A percentile compares a stretch with the other conserved stretches of the same genome.
Evolutionary conservation across 495 filamentous ascomycete genomes (phyloP).

Genomic region (Chaetomidium leptoderma): DNA sequence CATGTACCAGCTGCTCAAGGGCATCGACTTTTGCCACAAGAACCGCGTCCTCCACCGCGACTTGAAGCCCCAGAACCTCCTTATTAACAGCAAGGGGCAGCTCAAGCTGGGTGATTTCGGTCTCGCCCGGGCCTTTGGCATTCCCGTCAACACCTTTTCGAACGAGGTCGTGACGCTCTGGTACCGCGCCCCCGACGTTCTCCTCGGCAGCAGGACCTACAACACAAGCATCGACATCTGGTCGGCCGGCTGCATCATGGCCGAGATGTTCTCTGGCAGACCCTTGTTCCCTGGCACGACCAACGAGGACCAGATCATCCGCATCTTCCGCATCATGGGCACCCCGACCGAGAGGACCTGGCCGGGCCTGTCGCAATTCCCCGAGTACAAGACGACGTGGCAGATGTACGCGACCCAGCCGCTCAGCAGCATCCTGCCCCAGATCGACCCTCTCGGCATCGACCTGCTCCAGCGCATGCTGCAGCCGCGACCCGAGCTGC

Average conservation of each 20-base stretch:
- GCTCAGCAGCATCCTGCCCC: conserved; percentile 75
- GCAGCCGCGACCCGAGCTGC: conserved; percentile 86
- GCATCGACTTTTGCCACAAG: conserved; percentile 94
- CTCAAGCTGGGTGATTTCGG: conserved; percentile 96
- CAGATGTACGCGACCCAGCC: conserved; percentile 95
- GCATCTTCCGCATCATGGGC: conserved; percentile 97
- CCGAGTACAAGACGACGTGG: conserved; percentile 91
- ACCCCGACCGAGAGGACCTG: conserved; percentile 88
- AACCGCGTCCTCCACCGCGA: conserved; percentile 96
- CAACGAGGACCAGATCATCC: conserved; percentile 90
- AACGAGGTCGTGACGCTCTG: conserved; percentile 97
- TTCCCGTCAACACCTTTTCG: conserved; percentile 96
- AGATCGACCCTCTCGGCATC: conserved; percentile 81
- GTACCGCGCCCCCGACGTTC: conserved; percentile 92
- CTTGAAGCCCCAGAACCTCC: conserved; percentile 89
- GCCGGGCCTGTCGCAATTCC: conserved; percentile 84
- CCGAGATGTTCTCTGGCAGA: conserved; percentile 92
- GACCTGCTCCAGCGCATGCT: conserved; percentile 87
- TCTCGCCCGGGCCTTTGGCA: conserved; percentile 87
- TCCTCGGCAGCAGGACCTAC: conserved; percentile 86
- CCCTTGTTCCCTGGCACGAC: conserved; percentile 93
- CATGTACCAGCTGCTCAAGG: conserved; percentile 91
- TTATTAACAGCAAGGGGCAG: conserved; percentile 88
- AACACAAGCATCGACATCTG: conserved; percentile 98
- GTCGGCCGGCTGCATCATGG: conserved; percentile 98